These are phyloP conservation scores for Vitellaria paradoxa DNA, from an alignment of 179 eudicot species.

Conservation along the genomic window DNA sequence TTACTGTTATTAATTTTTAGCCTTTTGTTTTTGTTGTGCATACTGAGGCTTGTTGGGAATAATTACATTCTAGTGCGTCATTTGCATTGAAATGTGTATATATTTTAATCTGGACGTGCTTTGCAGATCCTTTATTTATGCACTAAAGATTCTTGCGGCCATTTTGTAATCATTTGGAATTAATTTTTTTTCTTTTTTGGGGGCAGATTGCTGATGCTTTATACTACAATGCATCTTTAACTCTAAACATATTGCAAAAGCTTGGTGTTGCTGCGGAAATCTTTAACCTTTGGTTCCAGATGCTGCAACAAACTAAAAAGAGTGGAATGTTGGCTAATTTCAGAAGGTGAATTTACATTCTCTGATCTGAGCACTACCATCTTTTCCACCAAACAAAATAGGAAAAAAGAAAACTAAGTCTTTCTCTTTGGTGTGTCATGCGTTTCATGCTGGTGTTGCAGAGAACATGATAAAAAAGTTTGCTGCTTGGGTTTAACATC, in stretches of 20 bases:
- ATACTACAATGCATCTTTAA: slow-evolving; percentile 79
- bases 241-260: slow-evolving; percentile 77
- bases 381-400: background rate
- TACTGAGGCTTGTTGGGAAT: no score
- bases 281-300: slow-evolving; percentile 93
- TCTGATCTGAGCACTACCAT: background rate
- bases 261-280: slow-evolving; percentile 83
- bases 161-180: slow-evolving; percentile 4
- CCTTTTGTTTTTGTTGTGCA: no score
- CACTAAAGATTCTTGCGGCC: background rate
- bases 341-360: slow-evolving; percentile 47
- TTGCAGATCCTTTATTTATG: background rate
- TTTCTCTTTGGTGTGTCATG: background rate
- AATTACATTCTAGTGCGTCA: background rate
- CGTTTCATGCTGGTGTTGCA: slow-evolving; percentile 27
- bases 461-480: slow-evolving; percentile 96
- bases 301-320: slow-evolving; percentile 90
- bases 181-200: slow-evolving; percentile 9
- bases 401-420: background rate
- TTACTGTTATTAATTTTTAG: background rate
- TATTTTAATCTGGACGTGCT: background rate
- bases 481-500: slow-evolving; percentile 97
- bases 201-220: slow-evolving; percentile 94
- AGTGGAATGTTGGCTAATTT: slow-evolving; percentile 75
- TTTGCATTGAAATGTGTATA: background rate